Percentiles rank a stretch among this genome's conserved stretches.
Conservation (phyloP, 129 eudicot genomes). For the Oenanthe sinensis region DNA sequence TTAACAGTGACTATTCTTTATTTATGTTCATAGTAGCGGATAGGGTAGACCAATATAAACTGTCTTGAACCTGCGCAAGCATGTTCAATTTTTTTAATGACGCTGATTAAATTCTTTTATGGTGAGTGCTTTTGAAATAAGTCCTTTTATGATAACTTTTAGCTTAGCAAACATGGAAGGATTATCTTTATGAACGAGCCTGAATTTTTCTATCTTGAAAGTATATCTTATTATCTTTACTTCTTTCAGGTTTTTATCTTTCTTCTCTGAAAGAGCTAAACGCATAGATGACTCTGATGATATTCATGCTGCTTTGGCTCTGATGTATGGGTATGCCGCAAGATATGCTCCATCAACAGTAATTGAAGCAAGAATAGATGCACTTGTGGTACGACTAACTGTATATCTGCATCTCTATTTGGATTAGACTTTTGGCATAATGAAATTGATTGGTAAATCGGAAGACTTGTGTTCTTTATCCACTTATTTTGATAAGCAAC, state of each 20-base stretch:
- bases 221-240: conserved; percentile 4
- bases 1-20: not conserved
- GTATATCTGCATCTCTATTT: conserved; percentile 2
- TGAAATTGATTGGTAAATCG: not conserved
- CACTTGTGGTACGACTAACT: conserved; percentile 66
- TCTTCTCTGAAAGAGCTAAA: conserved; percentile 78
- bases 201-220: not conserved
- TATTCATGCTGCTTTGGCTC: conserved; percentile 93
- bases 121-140: not conserved
- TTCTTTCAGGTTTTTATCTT: conserved; percentile 64
- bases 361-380: conserved; percentile 98
- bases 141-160: too few species aligned
- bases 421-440: not conserved
- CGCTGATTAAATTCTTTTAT: not conserved
- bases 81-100: not conserved
- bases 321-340: conserved; percentile 99
- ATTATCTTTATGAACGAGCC: not conserved
- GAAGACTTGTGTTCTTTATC: not conserved
- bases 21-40: not conserved
- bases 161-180: not conserved
- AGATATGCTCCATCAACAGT: conserved; percentile 97
- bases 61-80: not conserved
- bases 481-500: not conserved
- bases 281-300: conserved; percentile 87
- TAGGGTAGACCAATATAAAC: not conserved